Evolutionary conservation across 163 green algal species (phyloP), one percentile per base, ranked within the genome.

Genomic region (Chlorella variabilis): DNA sequence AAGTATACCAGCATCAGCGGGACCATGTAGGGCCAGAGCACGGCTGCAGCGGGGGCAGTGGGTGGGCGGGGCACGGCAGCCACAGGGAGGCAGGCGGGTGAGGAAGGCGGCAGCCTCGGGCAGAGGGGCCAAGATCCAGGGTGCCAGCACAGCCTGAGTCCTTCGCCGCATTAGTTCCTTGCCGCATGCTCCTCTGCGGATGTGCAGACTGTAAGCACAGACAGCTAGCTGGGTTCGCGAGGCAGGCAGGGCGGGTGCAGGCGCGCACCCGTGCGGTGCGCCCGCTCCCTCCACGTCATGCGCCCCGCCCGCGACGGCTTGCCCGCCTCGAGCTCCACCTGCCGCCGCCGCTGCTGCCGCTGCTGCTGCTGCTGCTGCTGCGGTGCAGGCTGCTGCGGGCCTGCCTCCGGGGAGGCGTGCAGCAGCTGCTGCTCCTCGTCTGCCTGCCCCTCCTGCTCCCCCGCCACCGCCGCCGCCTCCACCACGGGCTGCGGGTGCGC

Each of bases 1-100:
- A 89, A 90, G 68, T 94, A 95, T 2, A 95, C 91, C 0, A 87
- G 29, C 27, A 90, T 79, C n/a, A 95, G 88, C 8, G 91, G 91
- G 29, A 86, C 80, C 49, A 86, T 92, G 74, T 87, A 92, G 7
- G 77, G 82, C 87, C 90, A 95, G 36, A 95, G 84, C 18, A 20
- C 17, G 25, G 38, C 77, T 85, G 54, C 73, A 77, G 4, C 1
- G n/a, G 15, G 42, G 45, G 20, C 29, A n/a, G n/a, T 27, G 1
- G 8, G 21, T 5, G 9, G 8, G n/a, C 7, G 59, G n/a, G 59
- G 8, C n/a, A 38, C 11, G n/a, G 13, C 54, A n/a, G 59, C 27
- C 9, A 39, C 8, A 67, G 38, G 18, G 29, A 67, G 59, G 18
- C 38, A 38, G n/a, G 6, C 20, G 9, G 59, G 7, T 11, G 54